Base-by-base conservation (phyloP, 495 filamentous ascomycete genomes). In the Aspergillus indologenus region DNA sequence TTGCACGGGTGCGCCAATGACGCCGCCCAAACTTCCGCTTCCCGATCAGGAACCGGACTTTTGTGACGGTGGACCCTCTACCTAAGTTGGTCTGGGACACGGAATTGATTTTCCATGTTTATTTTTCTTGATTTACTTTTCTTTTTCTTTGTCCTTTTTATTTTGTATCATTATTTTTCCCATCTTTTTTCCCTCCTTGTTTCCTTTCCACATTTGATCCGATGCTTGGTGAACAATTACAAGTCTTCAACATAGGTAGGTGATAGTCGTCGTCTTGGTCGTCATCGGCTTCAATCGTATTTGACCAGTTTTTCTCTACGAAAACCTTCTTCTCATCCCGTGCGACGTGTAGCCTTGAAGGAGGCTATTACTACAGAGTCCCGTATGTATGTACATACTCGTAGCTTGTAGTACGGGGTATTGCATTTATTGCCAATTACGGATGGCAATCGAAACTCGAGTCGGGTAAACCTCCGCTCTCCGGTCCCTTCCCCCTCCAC, bases 41-140 rank as follows among this genome's bases (percentile, higher is more conserved):
- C 48, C 24, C 23, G 23, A 51, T 51, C 48, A 29, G 48, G 48
- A 24, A 51, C 48, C 8, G 48, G 48, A 51, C 48, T 51, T 51
- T 51, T 51, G 48, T 19, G 26, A 18, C 5, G 23, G 7, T 29
- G 18, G 45, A 21, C 11, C 44, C 1, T 46, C 44, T n/a, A n/a
- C n/a, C n/a, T n/a, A n/a, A n/a, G n/a, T n/a, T n/a, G n/a, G n/a
- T n/a, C n/a, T n/a, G n/a, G n/a, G n/a, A n/a, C n/a, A n/a, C n/a
- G n/a, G n/a, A n/a, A n/a, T n/a, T n/a, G n/a, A 46, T 18, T 29
- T 7, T 46, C 44, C 5, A 46, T 18, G 3, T 29, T 29, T 29
- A 9, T 40, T 40, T 40, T 40, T 15, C 12, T 40, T 40, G 5
- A 6, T 40, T 40, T 40, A 2, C 12, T 40, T 40, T 40, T 40